Evolutionary conservation across 2,329 filamentous ascomycete genomes (phyloP), one percentile per base, ranked within the genome.

Genomic region (Emergomyces africanus): DNA sequence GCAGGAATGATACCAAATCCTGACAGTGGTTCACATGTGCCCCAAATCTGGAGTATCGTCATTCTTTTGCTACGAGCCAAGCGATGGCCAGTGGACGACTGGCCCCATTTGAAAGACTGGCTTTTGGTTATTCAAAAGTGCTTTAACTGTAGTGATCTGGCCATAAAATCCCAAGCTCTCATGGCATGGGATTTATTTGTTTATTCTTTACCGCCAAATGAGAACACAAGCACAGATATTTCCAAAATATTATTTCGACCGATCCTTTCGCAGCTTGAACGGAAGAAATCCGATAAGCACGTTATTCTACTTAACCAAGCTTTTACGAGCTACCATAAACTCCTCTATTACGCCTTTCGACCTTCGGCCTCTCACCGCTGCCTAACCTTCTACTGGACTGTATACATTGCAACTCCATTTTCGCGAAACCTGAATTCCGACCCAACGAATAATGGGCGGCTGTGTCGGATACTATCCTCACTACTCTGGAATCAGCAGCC

Each of bases 1-100:
- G 81, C 81, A 59, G 77, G 79, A 12, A 89, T 94, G 84, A 78
- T 86, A 64, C 67, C 75, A 5, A 74, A 75, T 30, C 81, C 84
- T 63, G 81, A 84, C 14, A 80, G 83, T 25, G 83, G 82, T 23
- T 25, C 79, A 0, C 78, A 83, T 44, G 90, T 95, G 0, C 91
- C 94, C 5, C 88, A 90, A 64, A 89, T 97, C 25, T 97, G 92
- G 92, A 87, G 88, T 60, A 82, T 90, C 41, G 78, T 95, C 2
- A 83, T 92, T 6, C 79, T 96, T 1, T 83, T 96, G 59, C 77
- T 96, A 54, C 84, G 87, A 57, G 77, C 73, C 62, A 74, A 83
- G 74, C 72, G 84, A 70, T 64, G 78, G 77, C 67, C 83, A 76
- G 64, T 85, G 69, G 75, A 81, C 30, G 71, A 76, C 42, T 97